Percentiles rank a stretch among this genome's conserved stretches.
Conservation (phyloP, 2,329 filamentous ascomycete species). For the Fusarium ramigenum region DNA sequence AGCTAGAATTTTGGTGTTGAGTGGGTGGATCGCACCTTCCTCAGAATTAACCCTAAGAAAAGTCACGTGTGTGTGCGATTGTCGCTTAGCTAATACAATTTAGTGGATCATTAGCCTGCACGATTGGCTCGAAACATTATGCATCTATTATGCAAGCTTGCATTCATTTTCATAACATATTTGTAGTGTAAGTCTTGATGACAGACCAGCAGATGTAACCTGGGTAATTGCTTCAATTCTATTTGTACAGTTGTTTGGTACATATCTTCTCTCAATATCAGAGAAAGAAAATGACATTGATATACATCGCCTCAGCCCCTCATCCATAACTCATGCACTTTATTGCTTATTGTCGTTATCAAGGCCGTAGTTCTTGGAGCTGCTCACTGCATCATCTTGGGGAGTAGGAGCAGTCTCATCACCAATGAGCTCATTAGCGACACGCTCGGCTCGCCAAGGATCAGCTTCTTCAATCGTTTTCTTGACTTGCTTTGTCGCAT, state of each 20-base stretch:
- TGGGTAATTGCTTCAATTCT: conserved; percentile 41
- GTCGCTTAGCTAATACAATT: not conserved
- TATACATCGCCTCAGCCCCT: conserved; percentile 35
- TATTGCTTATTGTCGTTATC: conserved; percentile 34
- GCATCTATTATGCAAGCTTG: not conserved
- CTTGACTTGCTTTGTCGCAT: conserved; percentile 35
- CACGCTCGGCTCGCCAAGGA: conserved; percentile 35
- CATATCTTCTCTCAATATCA: conserved; percentile 33
- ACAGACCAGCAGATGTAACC: not conserved
- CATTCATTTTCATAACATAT: not conserved
- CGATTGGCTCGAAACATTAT: not conserved
- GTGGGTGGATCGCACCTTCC: not conserved
- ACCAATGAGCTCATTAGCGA: conserved; percentile 45
- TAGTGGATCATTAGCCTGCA: not conserved
- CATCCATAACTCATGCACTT: conserved; percentile 10
- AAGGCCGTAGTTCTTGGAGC: conserved; percentile 52
- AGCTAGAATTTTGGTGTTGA: conserved; percentile 44
- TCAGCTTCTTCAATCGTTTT: conserved; percentile 10
- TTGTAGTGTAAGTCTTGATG: not conserved
- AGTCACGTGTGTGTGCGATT: conserved; percentile 32
- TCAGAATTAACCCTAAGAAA: not conserved
- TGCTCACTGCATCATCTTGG: conserved; percentile 60
- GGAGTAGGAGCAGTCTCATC: conserved; percentile 4
- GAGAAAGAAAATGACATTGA: conserved; percentile 36
- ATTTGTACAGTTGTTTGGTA: conserved; percentile 47